Evolutionary conservation across 345 rosid species (phyloP).

Genomic region (Aquilaria yunnanensis): DNA sequence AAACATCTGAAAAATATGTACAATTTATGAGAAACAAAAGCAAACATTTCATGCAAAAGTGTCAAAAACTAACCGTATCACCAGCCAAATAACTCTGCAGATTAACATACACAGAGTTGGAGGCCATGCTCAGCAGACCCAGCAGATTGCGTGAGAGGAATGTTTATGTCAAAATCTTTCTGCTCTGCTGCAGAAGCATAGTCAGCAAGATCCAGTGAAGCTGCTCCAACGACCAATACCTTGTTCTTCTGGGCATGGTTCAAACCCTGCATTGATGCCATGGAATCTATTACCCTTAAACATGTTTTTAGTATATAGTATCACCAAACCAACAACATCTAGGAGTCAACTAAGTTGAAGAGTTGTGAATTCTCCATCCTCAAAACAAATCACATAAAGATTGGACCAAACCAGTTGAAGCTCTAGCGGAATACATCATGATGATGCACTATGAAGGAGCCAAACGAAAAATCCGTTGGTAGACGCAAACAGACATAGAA

Average conservation of each 20-base stretch:
- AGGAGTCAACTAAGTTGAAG: not conserved
- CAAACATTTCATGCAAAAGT: not conserved
- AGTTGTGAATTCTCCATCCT: not conserved
- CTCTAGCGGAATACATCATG: too few species aligned
- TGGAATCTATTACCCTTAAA: not conserved
- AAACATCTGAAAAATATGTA: constrained; percentile 31
- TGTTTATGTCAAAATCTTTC: constrained; percentile 52
- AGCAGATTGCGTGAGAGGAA: constrained; percentile 39
- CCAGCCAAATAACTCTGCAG: not conserved
- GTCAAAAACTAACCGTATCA: not conserved
- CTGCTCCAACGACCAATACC: constrained; percentile 49
- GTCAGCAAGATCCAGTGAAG: constrained; percentile 58
- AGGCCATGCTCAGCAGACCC: constrained; percentile 19
- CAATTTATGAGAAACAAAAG: constrained; percentile 16
- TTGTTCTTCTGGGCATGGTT: constrained; percentile 46
- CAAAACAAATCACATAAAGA: not conserved
- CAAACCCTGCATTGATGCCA: constrained; percentile 23
- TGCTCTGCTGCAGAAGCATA: constrained; percentile 45
- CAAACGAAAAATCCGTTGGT: too few species aligned
- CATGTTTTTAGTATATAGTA: constrained; percentile 1
- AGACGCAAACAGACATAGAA: too few species aligned
- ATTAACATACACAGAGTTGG: constrained; percentile 24
- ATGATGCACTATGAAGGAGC: too few species aligned
- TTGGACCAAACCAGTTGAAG: too few species aligned
- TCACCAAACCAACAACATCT: not conserved